Percentiles rank a stretch among this genome's conserved stretches.
These are phyloP conservation scores for Xylaria grammica DNA, from an alignment of 495 filamentous ascomycete genomes.

Conservation along the genomic window DNA sequence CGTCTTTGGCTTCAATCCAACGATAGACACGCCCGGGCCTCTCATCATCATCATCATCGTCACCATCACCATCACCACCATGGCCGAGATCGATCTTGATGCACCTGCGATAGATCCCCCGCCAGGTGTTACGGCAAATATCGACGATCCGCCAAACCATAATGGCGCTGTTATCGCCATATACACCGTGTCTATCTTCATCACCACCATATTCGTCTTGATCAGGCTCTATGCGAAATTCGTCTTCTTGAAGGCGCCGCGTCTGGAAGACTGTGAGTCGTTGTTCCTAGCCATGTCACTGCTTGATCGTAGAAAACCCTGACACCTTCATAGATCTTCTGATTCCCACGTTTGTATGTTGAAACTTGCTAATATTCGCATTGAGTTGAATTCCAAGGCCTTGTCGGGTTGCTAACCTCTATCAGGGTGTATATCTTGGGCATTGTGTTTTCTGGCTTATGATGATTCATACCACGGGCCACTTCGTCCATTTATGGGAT, in stretches of 20 bases:
- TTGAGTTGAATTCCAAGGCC: neutral
- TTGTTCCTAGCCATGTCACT: neutral
- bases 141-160: constrained; percentile 40
- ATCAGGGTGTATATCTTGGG: constrained; percentile 27
- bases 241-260: constrained; percentile 23
- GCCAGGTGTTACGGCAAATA: constrained; percentile 29
- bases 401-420: constrained; percentile 10
- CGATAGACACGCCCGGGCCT: neutral
- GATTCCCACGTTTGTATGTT: constrained; percentile 3
- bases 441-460: constrained; percentile 23
- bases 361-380: neutral
- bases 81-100: constrained; percentile 27
- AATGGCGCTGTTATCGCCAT: constrained; percentile 36
- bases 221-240: constrained; percentile 31
- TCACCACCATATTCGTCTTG: constrained; percentile 26
- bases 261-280: constrained; percentile 21
- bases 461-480: constrained; percentile 29
- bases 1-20: neutral
- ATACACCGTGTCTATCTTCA: constrained; percentile 19
- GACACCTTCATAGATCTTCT: constrained; percentile 3
- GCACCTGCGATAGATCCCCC: constrained; percentile 24
- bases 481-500: constrained; percentile 35
- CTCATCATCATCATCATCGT: neutral
- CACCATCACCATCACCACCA: constrained; percentile 1
- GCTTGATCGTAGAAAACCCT: neutral